Evolutionary conservation across 2,329 filamentous ascomycete genomes (phyloP).

Genomic region (Parastagonospora avenae): DNA sequence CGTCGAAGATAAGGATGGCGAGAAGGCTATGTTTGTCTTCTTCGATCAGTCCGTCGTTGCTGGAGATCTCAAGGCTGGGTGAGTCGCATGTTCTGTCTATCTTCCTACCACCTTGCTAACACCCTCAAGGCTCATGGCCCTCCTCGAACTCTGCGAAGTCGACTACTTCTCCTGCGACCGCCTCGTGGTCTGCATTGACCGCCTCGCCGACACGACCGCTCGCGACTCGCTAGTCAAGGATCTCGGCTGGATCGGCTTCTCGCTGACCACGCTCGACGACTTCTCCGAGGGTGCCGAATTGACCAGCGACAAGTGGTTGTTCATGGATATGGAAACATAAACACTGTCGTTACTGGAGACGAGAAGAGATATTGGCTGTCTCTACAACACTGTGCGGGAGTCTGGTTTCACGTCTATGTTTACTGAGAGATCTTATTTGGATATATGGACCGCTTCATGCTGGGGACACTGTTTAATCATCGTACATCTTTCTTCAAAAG

Average conservation of each 20-base stretch:
- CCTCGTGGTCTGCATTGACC: conserved; percentile 82
- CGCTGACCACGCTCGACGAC: conserved; percentile 76
- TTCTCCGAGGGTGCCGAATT: conserved; percentile 67
- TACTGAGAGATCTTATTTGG: too few relatives aligned
- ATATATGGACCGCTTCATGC: too few relatives aligned
- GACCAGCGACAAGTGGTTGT: conserved; percentile 80
- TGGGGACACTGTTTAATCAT: too few relatives aligned
- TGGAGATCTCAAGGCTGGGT: conserved; percentile 86
- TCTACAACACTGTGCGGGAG: neutral
- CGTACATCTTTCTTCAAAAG: too few relatives aligned
- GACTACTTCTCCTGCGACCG: conserved; percentile 73
- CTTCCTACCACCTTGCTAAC: conserved; percentile 12
- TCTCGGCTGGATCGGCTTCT: conserved; percentile 92
- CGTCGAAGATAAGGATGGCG: conserved; percentile 70
- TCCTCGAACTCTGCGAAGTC: conserved; percentile 84
- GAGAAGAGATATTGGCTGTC: too few relatives aligned
- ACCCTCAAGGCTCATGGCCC: conserved; percentile 67
- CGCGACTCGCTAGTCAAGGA: conserved; percentile 75
- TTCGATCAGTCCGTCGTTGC: conserved; percentile 76
- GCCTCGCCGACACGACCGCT: conserved; percentile 65
- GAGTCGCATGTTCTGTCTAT: conserved; percentile 48
- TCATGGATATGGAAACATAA: conserved; percentile 84
- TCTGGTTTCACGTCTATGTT: neutral
- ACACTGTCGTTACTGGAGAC: neutral
- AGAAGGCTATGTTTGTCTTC: conserved; percentile 84